Evolutionary conservation across 1,139 yeast species (phyloP).

Genomic region (Arxiozyma heterogenica): DNA sequence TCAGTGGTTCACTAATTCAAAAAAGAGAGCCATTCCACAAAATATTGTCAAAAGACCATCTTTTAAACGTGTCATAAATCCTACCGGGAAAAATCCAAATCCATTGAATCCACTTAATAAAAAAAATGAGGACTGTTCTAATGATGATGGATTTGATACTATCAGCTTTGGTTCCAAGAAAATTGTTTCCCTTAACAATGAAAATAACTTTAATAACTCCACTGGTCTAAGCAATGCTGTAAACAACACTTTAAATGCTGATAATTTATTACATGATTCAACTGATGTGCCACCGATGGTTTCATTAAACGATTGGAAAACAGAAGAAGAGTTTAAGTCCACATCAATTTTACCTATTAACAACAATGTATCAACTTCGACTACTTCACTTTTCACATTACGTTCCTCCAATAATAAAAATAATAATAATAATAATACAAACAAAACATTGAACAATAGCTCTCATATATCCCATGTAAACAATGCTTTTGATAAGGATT

Average conservation of each 20-base stretch:
- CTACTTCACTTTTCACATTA: background rate
- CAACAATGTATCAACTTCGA: background rate
- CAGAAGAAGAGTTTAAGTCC: conserved; percentile 30
- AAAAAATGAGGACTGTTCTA: background rate
- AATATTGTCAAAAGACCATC: conserved; percentile 37
- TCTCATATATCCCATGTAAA: background rate
- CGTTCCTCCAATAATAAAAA: background rate
- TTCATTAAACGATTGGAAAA: conserved; percentile 45
- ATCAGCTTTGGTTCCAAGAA: conserved; percentile 34
- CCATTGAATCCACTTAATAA: background rate
- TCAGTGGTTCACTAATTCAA: conserved; percentile 47
- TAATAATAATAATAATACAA: background rate
- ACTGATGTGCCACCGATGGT: conserved; percentile 45
- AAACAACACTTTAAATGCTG: conserved; percentile 11
- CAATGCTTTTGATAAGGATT: conserved; percentile 6
- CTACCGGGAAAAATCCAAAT: background rate
- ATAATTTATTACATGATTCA: conserved; percentile 19
- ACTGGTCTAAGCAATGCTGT: conserved; percentile 18
- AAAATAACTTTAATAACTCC: conserved; percentile 9
- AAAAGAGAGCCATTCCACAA: conserved; percentile 51
- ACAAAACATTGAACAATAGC: background rate
- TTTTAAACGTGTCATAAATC: conserved; percentile 14
- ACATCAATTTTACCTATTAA: conserved; percentile 9
- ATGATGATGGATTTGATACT: conserved; percentile 25
- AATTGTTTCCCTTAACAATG: conserved; percentile 15